Evolutionary conservation across 2,329 filamentous ascomycete species (phyloP), one percentile per base, ranked within the genome.

Genomic region (Bipolaris zeicola): DNA sequence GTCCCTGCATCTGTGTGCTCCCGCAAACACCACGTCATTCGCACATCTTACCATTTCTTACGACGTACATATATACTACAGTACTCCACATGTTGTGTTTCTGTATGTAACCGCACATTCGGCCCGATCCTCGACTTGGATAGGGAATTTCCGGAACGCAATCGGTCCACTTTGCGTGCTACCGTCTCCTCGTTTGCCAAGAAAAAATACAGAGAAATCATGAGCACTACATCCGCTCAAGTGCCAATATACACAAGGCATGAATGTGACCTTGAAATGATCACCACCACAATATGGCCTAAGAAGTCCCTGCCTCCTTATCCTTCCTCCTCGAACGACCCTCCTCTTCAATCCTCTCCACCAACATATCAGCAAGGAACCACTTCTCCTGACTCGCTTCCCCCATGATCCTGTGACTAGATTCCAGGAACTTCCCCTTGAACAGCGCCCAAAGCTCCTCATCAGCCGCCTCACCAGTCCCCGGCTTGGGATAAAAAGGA

Each of bases 401-500:
- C n/a, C 39, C 46, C 20, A 53, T 43, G 11, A 54, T 49, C 6
- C n/a, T 24, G 26, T 13, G 18, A 49, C 52, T 62, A 44, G 43
- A 28, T n/a, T 31, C 37, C 8, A 60, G 13, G 36, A 60, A 62
- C 18, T 42, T 50, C 8, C 53, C 22, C 36, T 48, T 51, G 26
- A 60, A 62, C 3, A 52, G 45, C 5, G 5, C 14, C 57, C 60
- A 62, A 10, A 33, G 28, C 26, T 28, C 13, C 22, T 43, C 22
- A 6, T 43, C 41, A 26, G 20, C 41, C 7, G 8, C 13, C 22
- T 43, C 24, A 1, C 22, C 13, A 28, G 22, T 16, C 41, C 41
- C 14, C 1, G 20, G 41, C 5, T 22, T 24, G 2, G 41, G 41
- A 60, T 77, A 85, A 53, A 77, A 86, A 0, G 81, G 82, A 52